Conservation (phyloP, 225 moss, liverwort and hornwort genomes). For the Pleurozium schreberi region DNA sequence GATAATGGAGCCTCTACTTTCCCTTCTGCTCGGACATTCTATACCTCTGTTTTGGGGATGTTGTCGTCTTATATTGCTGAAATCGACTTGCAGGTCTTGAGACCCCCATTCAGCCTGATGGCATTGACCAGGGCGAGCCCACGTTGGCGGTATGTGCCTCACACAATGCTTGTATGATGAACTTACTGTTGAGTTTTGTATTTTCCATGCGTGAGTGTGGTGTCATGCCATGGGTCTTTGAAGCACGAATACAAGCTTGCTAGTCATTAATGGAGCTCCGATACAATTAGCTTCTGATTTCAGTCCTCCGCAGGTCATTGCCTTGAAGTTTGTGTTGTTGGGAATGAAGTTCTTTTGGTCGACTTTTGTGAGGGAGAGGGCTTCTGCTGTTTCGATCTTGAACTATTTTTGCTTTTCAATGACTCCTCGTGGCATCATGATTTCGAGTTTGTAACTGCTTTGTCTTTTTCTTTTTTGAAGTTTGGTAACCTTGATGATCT, state of each 20-base stretch:
- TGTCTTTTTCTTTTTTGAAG: not conserved
- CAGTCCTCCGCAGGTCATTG: not conserved
- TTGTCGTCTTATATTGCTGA: not conserved
- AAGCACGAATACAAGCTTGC: not conserved
- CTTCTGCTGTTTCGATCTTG: not conserved
- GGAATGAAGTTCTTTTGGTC: not conserved
- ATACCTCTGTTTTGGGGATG: not conserved
- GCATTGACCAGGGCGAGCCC: not conserved
- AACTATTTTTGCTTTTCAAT: not conserved
- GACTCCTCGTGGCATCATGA: not conserved
- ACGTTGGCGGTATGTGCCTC: not conserved
- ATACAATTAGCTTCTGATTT: not conserved
- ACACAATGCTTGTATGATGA: not conserved
- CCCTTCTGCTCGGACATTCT: not conserved
- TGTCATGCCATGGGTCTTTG: not conserved
- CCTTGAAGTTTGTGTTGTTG: not conserved
- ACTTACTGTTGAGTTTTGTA: not conserved
- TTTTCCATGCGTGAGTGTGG: not conserved
- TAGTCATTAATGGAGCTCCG: not conserved
- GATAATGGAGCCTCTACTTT: not conserved
- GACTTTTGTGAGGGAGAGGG: not conserved
- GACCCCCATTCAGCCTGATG: rapidly evolving
- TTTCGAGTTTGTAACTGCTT: not conserved
- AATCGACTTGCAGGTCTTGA: not conserved
- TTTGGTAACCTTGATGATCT: not conserved